Conservation (phyloP, 139 green algal genomes). For the Diplosphaera chodatii region DNA sequence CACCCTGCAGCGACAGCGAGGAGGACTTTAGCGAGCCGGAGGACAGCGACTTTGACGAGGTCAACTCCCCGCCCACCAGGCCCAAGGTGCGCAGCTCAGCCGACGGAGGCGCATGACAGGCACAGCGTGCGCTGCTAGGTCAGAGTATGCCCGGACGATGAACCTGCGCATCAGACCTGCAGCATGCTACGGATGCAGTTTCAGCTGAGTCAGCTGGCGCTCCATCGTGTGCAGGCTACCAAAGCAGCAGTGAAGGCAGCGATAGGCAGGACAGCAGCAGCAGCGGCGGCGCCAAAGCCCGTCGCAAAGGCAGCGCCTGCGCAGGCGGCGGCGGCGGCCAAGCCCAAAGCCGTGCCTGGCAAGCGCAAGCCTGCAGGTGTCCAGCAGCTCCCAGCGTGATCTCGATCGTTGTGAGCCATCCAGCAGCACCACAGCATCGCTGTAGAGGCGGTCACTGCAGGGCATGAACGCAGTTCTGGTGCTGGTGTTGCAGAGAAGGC, state of each 20-base stretch:
- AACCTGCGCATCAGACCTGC: no score
- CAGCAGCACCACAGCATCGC: no score
- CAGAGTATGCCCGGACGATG: no score
- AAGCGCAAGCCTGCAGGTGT: not conserved
- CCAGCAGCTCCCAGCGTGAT: no score
- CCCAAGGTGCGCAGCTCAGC: not conserved
- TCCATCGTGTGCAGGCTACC: not conserved
- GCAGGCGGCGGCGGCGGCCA: conserved; percentile 20
- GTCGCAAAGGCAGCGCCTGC: conserved; percentile 4
- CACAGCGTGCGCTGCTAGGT: no score
- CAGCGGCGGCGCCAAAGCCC: conserved; percentile 4
- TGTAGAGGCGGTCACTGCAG: no score
- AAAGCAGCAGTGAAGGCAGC: conserved; percentile 10
- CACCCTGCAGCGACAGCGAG: not conserved
- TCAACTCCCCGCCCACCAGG: conserved; percentile 2
- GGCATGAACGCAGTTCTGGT: no score
- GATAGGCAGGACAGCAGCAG: not conserved
- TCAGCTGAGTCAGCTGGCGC: not conserved
- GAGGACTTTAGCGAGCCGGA: conserved; percentile 7
- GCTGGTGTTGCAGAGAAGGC: not conserved
- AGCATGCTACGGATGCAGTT: no score
- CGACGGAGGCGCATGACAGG: no score
- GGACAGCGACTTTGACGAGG: not conserved
- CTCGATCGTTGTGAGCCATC: no score
- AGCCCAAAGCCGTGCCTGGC: not conserved